These are phyloP conservation scores for Aphanomyces astaci DNA, from an alignment of 352 stramenopile genomes.

Conservation along the genomic window DNA sequence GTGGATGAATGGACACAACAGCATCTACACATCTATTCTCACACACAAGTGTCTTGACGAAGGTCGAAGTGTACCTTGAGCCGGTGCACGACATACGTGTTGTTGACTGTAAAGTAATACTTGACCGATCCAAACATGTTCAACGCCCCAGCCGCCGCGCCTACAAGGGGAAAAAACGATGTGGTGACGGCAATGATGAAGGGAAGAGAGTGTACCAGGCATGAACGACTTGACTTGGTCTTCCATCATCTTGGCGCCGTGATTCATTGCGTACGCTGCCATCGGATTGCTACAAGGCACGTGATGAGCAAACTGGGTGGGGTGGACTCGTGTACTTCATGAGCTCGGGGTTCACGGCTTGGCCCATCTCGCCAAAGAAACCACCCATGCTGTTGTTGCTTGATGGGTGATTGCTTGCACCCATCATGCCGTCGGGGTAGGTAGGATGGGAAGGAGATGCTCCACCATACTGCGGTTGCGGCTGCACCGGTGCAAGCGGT, in stretches of 20 bases:
- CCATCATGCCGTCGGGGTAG: conserved; percentile 13
- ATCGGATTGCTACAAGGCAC: conserved; percentile 66
- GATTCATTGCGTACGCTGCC: conserved; percentile 79
- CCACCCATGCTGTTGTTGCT: conserved; percentile 55
- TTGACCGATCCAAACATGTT: conserved; percentile 74
- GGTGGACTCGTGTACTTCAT: conserved; percentile 4
- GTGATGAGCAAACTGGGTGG: neutral
- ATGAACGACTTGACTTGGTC: conserved; percentile 79
- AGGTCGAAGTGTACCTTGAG: conserved; percentile 46
- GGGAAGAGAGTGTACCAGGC: conserved; percentile 30
- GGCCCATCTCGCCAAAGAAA: conserved; percentile 19
- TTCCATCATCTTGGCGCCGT: conserved; percentile 67
- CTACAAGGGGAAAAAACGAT: neutral
- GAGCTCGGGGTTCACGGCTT: conserved; percentile 60
- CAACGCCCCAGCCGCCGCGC: conserved; percentile 34
- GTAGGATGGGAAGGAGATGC: neutral
- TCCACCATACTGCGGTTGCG: neutral
- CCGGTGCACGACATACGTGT: conserved; percentile 82
- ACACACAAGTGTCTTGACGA: too few relatives aligned
- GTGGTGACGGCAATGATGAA: neutral
- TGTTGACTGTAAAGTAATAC: conserved; percentile 88
- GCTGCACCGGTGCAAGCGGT: neutral
- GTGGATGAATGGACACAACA: conserved; percentile 47
- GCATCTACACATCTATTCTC: too few relatives aligned
- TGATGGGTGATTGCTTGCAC: neutral